Conservation (phyloP, 345 rosid genomes). For the Noccaea caerulescens region DNA sequence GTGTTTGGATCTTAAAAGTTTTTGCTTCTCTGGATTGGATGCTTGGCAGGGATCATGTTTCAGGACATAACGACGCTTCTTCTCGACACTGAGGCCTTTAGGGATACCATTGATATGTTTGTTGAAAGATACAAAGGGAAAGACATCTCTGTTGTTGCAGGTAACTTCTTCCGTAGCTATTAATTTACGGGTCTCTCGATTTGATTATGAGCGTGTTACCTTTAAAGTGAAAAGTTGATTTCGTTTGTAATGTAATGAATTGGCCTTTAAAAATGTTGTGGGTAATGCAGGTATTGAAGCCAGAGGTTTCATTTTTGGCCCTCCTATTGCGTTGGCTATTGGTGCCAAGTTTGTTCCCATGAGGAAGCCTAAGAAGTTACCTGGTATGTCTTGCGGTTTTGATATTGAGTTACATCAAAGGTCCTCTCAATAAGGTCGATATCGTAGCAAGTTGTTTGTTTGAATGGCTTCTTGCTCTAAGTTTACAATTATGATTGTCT, state of each 20-base stretch:
- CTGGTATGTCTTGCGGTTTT: constrained; percentile 56
- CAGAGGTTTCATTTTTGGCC: constrained; percentile 97
- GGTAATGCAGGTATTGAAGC: constrained; percentile 82
- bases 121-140: constrained; percentile 75
- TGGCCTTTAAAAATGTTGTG: constrained; percentile 2
- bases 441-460: background rate
- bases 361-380: constrained; percentile 96
- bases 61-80: constrained; percentile 88
- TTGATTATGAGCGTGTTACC: background rate
- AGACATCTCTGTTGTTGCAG: constrained; percentile 79
- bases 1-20: background rate
- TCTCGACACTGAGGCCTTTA: constrained; percentile 70
- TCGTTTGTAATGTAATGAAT: constrained; percentile 6
- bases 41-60: constrained; percentile 75
- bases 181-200: background rate
- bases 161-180: constrained; percentile 39
- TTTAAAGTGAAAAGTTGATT: background rate
- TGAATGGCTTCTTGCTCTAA: constrained; percentile 1
- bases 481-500: background rate
- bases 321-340: constrained; percentile 97
- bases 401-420: background rate
- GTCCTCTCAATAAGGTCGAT: background rate
- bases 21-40: background rate
- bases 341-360: constrained; percentile 98
- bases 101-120: constrained; percentile 79